A percentile compares a stretch with the other conserved stretches of the same genome.
phyloP scores from a whole-genome alignment of 139 green algal genomes.

The Micromonas commoda region DNA sequence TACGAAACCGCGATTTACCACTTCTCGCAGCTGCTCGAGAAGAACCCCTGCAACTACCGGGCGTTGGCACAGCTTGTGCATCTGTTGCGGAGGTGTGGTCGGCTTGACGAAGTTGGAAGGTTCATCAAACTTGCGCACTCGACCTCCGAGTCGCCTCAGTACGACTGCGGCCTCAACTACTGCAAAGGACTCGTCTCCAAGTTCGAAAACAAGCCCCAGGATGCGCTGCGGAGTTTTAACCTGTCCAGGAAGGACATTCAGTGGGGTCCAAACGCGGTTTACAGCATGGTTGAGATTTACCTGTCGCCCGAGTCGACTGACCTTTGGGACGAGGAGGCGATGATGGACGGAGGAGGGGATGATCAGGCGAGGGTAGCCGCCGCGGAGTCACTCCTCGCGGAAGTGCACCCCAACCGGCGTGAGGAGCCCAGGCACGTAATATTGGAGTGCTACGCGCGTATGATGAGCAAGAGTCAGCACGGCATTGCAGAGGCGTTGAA shows the following conservation, averaged over 20 bases:
- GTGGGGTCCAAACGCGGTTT: constrained; percentile 52
- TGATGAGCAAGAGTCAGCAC: constrained; percentile 47
- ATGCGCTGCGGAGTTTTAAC: constrained; percentile 59
- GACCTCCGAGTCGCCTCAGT: constrained; percentile 20
- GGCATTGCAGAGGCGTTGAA: constrained; percentile 47
- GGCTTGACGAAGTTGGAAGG: constrained; percentile 43
- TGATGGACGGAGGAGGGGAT: constrained; percentile 31
- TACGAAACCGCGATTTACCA: constrained; percentile 63
- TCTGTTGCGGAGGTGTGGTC: constrained; percentile 50
- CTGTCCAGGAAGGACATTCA: constrained; percentile 50
- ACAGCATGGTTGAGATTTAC: constrained; percentile 75
- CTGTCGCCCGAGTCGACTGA: constrained; percentile 62
- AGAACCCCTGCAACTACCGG: constrained; percentile 52
- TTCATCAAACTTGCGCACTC: constrained; percentile 31
- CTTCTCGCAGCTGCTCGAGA: constrained; percentile 69
- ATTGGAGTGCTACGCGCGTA: constrained; percentile 53
- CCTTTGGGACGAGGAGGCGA: constrained; percentile 52
- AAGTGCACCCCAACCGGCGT: background rate
- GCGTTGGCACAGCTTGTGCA: constrained; percentile 60
- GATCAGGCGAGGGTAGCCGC: constrained; percentile 45
- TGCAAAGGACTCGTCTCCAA: constrained; percentile 49
- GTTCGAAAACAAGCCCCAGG: constrained; percentile 45
- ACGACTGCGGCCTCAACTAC: constrained; percentile 59
- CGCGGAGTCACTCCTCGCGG: constrained; percentile 26
- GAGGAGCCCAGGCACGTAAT: background rate